Evolutionary conservation across 495 filamentous ascomycete species (phyloP), one percentile per base, ranked within the genome.

Genomic region (Thermochaetoides thermophila): DNA sequence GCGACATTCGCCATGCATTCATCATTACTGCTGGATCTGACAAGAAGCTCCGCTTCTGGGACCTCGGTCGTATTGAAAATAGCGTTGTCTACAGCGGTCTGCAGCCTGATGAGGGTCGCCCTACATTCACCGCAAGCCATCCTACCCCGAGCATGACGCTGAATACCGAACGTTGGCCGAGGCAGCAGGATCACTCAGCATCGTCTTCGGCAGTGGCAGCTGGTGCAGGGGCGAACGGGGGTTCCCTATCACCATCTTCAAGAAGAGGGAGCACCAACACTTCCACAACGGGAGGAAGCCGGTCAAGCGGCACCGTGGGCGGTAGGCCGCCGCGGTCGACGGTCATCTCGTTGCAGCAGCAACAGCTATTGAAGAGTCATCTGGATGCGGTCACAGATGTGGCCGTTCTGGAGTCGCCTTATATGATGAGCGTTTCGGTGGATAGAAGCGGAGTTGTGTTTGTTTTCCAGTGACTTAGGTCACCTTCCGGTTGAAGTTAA

Each of bases 41-140:
- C 49, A 82, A 78, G 52, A 91, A 85, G 50, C 71, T 97, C 14
- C 72, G 89, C 5, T 94, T 85, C 56, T 97, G 89, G 89, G 89
- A 96, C 48, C 59, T 84, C 7, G 59, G 68, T 5, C 73, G 71
- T 8, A 61, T 82, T 4, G 83, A 91, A 44, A 61, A 70, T 15
- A 86, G 80, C 3, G 62, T 64, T 28, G 68, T 95, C 16, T 73
- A 91, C 26, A 89, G 78, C 54, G 91, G 91, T 0, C 52, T 84
- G 7, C 78, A 75, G 32, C 50, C 60, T 6, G 78, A 84, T 11
- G 79, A 91, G 26, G 58, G 60, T 10, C 71, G 72, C 46, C 80
- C 84, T 15, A 67, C 69, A 13, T 95, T 84, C 49, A 73, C 69
- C n/a, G 63, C 71, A 5, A 66, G 64, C 15, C 76, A 86, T 43